Evolutionary conservation across 371 early-diverging fungal genomes (phyloP).

Genomic region (Entomophthora muscae): DNA sequence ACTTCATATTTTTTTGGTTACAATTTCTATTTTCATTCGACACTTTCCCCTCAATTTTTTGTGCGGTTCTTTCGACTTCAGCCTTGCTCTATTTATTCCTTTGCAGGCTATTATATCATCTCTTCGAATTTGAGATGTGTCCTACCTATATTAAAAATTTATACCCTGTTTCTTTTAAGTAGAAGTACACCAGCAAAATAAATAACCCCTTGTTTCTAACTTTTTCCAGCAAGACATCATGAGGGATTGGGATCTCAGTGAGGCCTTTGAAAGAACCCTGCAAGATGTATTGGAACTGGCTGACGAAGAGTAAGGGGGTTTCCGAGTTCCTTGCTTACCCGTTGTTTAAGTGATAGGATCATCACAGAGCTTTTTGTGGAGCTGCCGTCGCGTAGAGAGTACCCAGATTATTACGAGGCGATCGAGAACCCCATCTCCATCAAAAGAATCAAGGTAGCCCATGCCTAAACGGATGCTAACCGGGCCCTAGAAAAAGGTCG

Average conservation of each 20-base stretch:
- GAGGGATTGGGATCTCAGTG: not conserved
- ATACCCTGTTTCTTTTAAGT: too few species aligned
- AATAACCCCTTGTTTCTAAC: too few species aligned
- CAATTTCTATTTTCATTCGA: too few species aligned
- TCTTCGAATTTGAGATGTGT: too few species aligned
- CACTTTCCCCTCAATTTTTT: too few species aligned
- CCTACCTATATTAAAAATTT: too few species aligned
- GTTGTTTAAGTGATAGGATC: constrained; percentile 34
- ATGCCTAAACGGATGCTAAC: too few species aligned
- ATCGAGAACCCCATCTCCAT: constrained; percentile 59
- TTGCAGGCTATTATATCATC: too few species aligned
- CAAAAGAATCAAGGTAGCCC: constrained; percentile 24
- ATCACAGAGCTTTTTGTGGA: constrained; percentile 57
- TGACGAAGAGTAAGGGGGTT: not conserved
- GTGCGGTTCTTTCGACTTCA: too few species aligned
- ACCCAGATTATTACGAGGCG: constrained; percentile 81
- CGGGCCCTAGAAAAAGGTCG: constrained; percentile 21
- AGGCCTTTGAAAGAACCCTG: not conserved
- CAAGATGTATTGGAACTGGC: not conserved
- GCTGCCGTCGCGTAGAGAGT: constrained; percentile 50
- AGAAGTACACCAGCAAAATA: too few species aligned
- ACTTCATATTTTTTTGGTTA: too few species aligned
- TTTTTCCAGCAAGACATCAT: not conserved
- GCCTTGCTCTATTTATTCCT: too few species aligned
- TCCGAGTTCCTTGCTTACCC: not conserved